Evolutionary conservation across 2,329 filamentous ascomycete genomes (phyloP).

Genomic region (Leptodontidium sp.): DNA sequence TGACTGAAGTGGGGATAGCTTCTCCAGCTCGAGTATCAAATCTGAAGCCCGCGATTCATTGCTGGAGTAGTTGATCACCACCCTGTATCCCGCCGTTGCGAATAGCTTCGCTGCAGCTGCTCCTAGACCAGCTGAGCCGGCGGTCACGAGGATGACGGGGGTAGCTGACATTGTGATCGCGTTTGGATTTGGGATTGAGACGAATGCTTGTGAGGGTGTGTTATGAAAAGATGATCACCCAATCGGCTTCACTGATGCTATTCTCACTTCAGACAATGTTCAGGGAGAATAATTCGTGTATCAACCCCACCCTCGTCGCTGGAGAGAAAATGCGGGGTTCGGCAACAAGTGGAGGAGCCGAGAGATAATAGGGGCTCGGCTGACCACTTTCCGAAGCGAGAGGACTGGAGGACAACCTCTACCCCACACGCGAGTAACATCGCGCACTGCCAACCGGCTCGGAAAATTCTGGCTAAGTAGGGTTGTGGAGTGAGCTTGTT

Average conservation of each 20-base stretch:
- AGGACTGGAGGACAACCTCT: background rate
- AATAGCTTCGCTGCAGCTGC: constrained; percentile 73
- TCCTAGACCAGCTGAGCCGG: constrained; percentile 72
- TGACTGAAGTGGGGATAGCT: constrained; percentile 53
- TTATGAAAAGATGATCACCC: background rate
- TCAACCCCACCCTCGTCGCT: background rate
- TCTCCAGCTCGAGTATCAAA: constrained; percentile 63
- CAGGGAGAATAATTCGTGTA: background rate
- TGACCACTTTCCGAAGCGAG: background rate
- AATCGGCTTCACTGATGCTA: background rate
- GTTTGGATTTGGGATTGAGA: background rate
- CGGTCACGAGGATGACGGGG: constrained; percentile 56
- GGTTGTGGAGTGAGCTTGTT: constrained; percentile 1
- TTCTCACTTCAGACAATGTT: background rate
- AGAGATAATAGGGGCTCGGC: background rate
- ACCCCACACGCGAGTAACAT: background rate
- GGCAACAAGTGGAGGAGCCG: constrained; percentile 5
- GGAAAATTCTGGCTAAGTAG: too few relatives aligned
- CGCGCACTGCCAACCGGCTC: too few relatives aligned
- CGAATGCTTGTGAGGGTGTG: background rate
- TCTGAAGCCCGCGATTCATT: constrained; percentile 66
- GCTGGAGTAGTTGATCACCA: constrained; percentile 78
- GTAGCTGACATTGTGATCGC: background rate
- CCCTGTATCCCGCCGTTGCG: constrained; percentile 70
- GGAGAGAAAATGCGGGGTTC: background rate